Conservation (phyloP, 129 eudicot species). For the Tagetes erecta region DNA sequence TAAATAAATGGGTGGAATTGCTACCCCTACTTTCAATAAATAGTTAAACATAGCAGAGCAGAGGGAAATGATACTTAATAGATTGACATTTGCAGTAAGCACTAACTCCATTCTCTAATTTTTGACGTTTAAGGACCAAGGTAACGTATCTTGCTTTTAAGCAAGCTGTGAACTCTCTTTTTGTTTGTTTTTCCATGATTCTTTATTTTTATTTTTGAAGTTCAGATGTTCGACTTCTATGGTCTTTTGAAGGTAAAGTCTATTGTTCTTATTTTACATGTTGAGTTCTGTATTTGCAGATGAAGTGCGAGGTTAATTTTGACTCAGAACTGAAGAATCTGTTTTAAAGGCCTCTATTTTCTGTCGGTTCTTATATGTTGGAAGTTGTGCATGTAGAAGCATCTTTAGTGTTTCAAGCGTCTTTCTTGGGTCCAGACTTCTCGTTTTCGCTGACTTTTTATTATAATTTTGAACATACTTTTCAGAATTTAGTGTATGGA, state of each 20-base stretch:
- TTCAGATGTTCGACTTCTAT: constrained; percentile 6
- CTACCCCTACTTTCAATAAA: too few relatives aligned
- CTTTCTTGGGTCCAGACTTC: constrained; percentile 25
- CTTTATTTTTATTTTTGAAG: constrained; percentile 9
- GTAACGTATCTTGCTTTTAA: not conserved
- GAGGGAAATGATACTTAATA: too few relatives aligned
- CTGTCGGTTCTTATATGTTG: constrained; percentile 22
- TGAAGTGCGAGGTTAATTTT: constrained; percentile 40
- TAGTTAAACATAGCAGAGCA: too few relatives aligned
- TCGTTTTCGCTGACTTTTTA: constrained; percentile 15
- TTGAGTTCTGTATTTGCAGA: constrained; percentile 47
- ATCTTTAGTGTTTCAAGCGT: constrained; percentile 25
- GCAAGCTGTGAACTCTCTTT: constrained; percentile 12
- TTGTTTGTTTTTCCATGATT: constrained; percentile 12
- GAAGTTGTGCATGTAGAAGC: constrained; percentile 34
- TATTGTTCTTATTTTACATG: constrained; percentile 27
- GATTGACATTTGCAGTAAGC: not conserved
- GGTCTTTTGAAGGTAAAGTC: constrained; percentile 13
- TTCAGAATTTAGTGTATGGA: constrained; percentile 22
- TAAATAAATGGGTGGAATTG: not conserved
- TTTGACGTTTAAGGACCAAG: too few relatives aligned
- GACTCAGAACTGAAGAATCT: constrained; percentile 25
- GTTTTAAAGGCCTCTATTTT: constrained; percentile 27
- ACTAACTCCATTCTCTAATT: not conserved
- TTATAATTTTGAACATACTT: constrained; percentile 7